Evolutionary conservation across 495 filamentous ascomycete species (phyloP), one percentile per base, ranked within the genome.

Genomic region (Penicillium steckii): DNA sequence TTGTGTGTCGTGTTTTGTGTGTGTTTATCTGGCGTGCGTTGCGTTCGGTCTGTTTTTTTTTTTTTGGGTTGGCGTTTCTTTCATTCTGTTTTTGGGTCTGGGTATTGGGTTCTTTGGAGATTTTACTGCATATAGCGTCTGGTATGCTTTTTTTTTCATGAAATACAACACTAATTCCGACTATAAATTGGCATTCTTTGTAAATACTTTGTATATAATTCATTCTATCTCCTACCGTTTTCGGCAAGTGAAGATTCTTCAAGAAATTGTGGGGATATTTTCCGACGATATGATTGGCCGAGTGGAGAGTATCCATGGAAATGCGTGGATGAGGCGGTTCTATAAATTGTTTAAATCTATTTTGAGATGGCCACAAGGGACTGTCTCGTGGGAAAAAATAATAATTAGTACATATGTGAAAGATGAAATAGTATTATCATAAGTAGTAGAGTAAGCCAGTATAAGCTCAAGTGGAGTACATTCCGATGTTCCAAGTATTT

Each of bases 11-110:
- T 27, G 26, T 37, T 37, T 18, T n/a, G n/a, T n/a, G n/a, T n/a
- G n/a, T n/a, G n/a, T n/a, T n/a, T n/a, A n/a, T 60, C 40, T 57
- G 44, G 56, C 33, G 46, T 52, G 40, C 56, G 48, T 22, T 55
- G 53, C 55, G 45, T 52, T 52, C 25, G 15, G 33, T 37, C 33
- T 37, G 33, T 37, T 37, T 32, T 32, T 32, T 32, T 37, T 13
- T 37, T 37, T 32, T 32, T 32, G 10, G 35, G 61, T 53, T 38
- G 35, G 35, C 35, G 35, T 38, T 15, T 38, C 8, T 38, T 60
- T 50, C 17, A 46, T 41, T 58, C 41, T 29, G 53, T 55, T 50
- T 50, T 26, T 46, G 50, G 44, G 50, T 47, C 48, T 49, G 35
- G 46, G 48, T 29, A 29, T 53, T 47, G 47, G 32, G 44, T 41